Percentiles rank a stretch among this genome's conserved stretches.
phyloP scores from a whole-genome alignment of 1,284 basidiomycete species.

The Ceratorhiza oryzae-sativae region DNA sequence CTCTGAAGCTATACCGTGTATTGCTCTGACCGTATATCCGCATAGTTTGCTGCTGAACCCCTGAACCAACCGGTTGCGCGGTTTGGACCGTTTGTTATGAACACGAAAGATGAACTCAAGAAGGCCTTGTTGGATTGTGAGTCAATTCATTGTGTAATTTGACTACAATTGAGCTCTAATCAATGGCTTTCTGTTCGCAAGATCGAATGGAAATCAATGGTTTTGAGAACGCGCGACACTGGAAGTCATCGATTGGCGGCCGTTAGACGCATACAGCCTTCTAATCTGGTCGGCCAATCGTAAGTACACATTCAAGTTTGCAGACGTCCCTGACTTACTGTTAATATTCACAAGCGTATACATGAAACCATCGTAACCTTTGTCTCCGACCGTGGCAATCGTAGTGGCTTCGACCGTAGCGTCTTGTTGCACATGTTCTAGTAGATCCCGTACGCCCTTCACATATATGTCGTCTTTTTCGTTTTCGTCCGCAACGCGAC shows the following conservation, averaged over 20 bases:
- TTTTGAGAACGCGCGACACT: conserved; percentile 17
- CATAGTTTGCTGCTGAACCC: conserved; percentile 6
- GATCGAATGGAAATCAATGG: conserved; percentile 26
- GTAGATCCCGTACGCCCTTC: conserved; percentile 60
- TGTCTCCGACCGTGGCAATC: conserved; percentile 66
- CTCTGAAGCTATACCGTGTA: not conserved
- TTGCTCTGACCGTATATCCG: not conserved
- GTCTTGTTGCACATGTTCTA: conserved; percentile 60
- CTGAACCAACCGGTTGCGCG: conserved; percentile 23
- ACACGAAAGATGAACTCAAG: conserved; percentile 18
- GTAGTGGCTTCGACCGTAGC: conserved; percentile 65
- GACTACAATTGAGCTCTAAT: not conserved
- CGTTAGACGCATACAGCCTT: not conserved
- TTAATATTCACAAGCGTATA: conserved; percentile 52
- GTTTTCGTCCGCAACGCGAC: conserved; percentile 56
- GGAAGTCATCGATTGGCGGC: conserved; percentile 6
- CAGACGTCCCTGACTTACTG: not conserved
- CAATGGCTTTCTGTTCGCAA: not conserved
- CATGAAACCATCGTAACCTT: conserved; percentile 66
- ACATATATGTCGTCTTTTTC: conserved; percentile 48
- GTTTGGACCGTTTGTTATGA: conserved; percentile 27
- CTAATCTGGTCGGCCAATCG: not conserved
- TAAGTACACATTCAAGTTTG: not conserved
- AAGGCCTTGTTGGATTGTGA: conserved; percentile 21
- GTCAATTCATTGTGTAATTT: not conserved